These are phyloP conservation scores for Pleurotus tuber-regium DNA, from an alignment of 768 basidiomycete genomes.

Conservation along the genomic window DNA sequence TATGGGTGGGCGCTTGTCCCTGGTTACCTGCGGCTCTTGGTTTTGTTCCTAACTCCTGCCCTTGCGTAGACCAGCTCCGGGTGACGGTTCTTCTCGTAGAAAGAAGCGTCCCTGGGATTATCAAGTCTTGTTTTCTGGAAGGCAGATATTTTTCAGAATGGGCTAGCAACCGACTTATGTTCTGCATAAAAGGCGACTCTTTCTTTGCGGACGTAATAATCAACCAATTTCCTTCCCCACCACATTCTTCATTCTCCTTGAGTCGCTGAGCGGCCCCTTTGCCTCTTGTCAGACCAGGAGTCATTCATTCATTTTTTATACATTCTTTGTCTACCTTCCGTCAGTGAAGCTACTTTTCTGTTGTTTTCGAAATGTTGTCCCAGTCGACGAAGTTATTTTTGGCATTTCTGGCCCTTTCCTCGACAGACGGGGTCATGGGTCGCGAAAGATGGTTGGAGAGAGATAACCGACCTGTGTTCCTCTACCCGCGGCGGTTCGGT, in stretches of 20 bases:
- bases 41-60: too few relatives aligned
- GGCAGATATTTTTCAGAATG: too few relatives aligned
- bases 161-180: constrained; percentile 1
- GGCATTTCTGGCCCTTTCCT: constrained; percentile 17
- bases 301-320: constrained; percentile 9
- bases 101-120: too few relatives aligned
- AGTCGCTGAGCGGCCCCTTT: constrained; percentile 12
- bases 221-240: constrained; percentile 2
- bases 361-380: constrained; percentile 20
- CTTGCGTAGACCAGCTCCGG: too few relatives aligned
- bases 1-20: too few relatives aligned
- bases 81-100: too few relatives aligned
- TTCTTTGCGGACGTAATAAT: not conserved
- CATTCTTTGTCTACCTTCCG: constrained; percentile 15
- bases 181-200: not conserved
- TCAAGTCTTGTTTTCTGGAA: too few relatives aligned
- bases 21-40: too few relatives aligned
- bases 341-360: constrained; percentile 1
- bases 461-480: constrained; percentile 38
- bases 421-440: constrained; percentile 25
- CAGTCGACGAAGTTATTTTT: constrained; percentile 15
- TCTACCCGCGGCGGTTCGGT: constrained; percentile 53
- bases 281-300: constrained; percentile 12
- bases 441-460: constrained; percentile 50
- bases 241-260: not conserved